A percentile compares a stretch with the other conserved stretches of the same genome.
phyloP scores from a whole-genome alignment of 768 basidiomycete species.

The Lactarius hatsudake region DNA sequence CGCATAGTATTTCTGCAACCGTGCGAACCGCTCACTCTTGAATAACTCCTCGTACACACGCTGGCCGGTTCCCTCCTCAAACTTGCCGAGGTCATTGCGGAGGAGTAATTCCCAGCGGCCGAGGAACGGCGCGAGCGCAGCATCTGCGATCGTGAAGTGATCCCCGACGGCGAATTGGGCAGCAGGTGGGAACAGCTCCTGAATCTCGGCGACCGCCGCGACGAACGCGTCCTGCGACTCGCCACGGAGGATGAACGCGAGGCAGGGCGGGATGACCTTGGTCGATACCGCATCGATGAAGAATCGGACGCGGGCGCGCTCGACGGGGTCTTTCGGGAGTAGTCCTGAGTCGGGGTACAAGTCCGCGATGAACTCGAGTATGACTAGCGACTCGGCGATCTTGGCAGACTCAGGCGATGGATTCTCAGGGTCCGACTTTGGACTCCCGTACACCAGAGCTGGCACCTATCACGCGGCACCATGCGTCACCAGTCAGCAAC shows the following conservation, averaged over 20 bases:
- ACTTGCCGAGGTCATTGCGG: slow-evolving; percentile 50
- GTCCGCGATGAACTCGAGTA: slow-evolving; percentile 62
- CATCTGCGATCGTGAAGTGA: slow-evolving; percentile 58
- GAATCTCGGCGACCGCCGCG: slow-evolving; percentile 45
- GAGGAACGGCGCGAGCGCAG: slow-evolving; percentile 55
- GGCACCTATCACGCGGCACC: slow-evolving; percentile 41
- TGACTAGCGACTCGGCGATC: slow-evolving; percentile 56
- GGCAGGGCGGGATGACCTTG: slow-evolving; percentile 40
- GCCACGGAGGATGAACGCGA: slow-evolving; percentile 35
- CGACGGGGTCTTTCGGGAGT: slow-evolving; percentile 51
- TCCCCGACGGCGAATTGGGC: slow-evolving; percentile 39
- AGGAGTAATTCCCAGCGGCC: slow-evolving; percentile 44
- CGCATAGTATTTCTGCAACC: slow-evolving; percentile 45
- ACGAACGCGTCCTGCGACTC: slow-evolving; percentile 42
- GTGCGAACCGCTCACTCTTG: slow-evolving; percentile 41
- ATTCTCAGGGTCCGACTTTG: slow-evolving; percentile 45
- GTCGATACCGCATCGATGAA: slow-evolving; percentile 52
- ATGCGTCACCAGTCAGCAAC: background rate
- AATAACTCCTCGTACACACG: slow-evolving; percentile 41
- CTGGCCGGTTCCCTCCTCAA: slow-evolving; percentile 38
- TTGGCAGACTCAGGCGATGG: slow-evolving; percentile 57
- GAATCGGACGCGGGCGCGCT: slow-evolving; percentile 54
- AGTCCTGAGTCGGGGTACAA: slow-evolving; percentile 45
- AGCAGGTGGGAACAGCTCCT: slow-evolving; percentile 44
- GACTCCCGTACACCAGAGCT: slow-evolving; percentile 58